Evolutionary conservation across 2,329 filamentous ascomycete species (phyloP).

Genomic region (Epichloe typhina): DNA sequence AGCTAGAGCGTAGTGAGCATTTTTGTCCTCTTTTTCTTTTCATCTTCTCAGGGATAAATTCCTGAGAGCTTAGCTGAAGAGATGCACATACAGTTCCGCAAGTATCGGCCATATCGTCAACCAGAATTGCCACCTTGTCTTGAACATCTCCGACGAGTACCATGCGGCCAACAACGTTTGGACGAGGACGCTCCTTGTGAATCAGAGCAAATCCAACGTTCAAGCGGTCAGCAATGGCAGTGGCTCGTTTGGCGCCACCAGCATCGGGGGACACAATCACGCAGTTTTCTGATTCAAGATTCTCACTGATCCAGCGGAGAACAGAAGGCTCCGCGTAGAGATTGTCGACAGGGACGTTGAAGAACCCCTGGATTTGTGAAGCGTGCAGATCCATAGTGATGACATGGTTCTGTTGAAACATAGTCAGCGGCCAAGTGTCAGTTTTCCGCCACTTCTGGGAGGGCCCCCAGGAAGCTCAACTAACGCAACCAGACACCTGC

Average conservation of each 20-base stretch:
- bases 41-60: neutral
- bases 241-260: conserved; percentile 86
- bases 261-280: conserved; percentile 94
- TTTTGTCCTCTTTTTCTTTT: neutral
- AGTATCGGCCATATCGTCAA: conserved; percentile 97
- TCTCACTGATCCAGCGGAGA: conserved; percentile 80
- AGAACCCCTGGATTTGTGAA: conserved; percentile 90
- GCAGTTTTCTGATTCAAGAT: conserved; percentile 67
- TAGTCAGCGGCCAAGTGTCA: neutral
- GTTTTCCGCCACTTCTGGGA: neutral
- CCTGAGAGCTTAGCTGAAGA: neutral
- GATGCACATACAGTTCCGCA: conserved; percentile 52
- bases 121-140: conserved; percentile 85
- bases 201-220: conserved; percentile 88
- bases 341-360: conserved; percentile 66
- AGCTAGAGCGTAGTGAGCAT: conserved; percentile 19
- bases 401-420: conserved; percentile 32
- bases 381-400: conserved; percentile 96
- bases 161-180: conserved; percentile 84
- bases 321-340: conserved; percentile 91
- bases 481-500: conserved; percentile 71
- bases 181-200: conserved; percentile 83
- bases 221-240: conserved; percentile 82
- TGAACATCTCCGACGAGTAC: conserved; percentile 86
- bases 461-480: conserved; percentile 5